Evolutionary conservation across 805 yeast genomes (phyloP).

Genomic region (Kodamaea neixiangensis): DNA sequence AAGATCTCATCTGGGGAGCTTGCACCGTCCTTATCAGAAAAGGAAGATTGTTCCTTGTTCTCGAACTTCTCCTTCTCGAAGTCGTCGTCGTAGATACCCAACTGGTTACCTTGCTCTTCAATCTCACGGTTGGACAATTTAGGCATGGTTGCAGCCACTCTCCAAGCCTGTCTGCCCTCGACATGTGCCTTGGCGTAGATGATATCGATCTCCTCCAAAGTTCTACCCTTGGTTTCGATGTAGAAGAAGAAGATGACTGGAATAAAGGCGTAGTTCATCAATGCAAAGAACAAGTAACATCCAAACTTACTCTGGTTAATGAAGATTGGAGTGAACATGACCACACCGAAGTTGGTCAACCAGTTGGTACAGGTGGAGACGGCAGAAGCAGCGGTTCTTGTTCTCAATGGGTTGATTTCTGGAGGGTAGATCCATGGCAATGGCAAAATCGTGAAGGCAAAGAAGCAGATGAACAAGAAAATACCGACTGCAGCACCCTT

Average conservation of each 20-base stretch:
- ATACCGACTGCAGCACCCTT: conserved; percentile 50
- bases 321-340: conserved; percentile 48
- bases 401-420: conserved; percentile 48
- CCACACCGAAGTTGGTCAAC: conserved; percentile 46
- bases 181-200: conserved; percentile 62
- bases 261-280: conserved; percentile 36
- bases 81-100: conserved; percentile 54
- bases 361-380: conserved; percentile 48
- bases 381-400: conserved; percentile 47
- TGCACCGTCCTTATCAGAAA: conserved; percentile 10
- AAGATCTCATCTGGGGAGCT: conserved; percentile 4
- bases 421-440: conserved; percentile 52
- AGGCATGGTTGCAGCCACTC: conserved; percentile 66
- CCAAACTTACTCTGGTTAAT: conserved; percentile 41
- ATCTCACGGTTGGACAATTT: conserved; percentile 56
- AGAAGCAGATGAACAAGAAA: conserved; percentile 45
- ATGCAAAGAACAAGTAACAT: conserved; percentile 44
- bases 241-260: conserved; percentile 46
- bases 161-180: conserved; percentile 60
- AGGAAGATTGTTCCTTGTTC: conserved; percentile 29
- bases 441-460: conserved; percentile 47
- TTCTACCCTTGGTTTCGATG: conserved; percentile 42
- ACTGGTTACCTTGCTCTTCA: conserved; percentile 57
- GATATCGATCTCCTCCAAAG: conserved; percentile 52
- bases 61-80: conserved; percentile 41